Conservation (phyloP, 495 filamentous ascomycete species). For the Penicillium bialowiezense region DNA sequence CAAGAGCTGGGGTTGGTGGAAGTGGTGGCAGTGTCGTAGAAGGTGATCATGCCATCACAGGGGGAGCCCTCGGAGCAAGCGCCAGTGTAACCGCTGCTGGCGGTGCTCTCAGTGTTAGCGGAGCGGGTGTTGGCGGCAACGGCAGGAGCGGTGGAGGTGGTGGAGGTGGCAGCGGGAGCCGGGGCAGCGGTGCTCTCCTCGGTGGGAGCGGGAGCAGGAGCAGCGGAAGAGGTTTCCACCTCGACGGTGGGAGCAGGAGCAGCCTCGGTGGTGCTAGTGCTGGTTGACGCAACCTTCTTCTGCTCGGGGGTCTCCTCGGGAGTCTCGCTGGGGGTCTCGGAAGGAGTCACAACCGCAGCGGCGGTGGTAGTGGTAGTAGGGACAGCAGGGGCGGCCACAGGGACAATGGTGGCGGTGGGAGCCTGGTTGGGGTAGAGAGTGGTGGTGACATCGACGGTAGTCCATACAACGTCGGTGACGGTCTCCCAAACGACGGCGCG, state of each 20-base stretch:
- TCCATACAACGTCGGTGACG: slow-evolving; percentile 37
- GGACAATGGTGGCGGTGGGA: slow-evolving; percentile 12
- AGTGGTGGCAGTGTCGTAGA: slow-evolving; percentile 44
- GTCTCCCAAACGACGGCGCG: slow-evolving; percentile 35
- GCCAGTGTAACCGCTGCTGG: slow-evolving; percentile 28
- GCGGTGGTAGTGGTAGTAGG: slow-evolving; percentile 8
- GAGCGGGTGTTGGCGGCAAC: slow-evolving; percentile 11
- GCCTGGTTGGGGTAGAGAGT: slow-evolving; percentile 32
- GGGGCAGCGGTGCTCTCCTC: slow-evolving; percentile 1
- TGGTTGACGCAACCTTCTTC: slow-evolving; percentile 6
- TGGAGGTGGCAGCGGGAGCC: slow-evolving; percentile 10
- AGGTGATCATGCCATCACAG: slow-evolving; percentile 42
- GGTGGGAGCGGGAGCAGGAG: slow-evolving; percentile 10
- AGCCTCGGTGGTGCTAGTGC: slow-evolving; percentile 6
- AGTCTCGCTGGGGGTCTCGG: slow-evolving; percentile 6
- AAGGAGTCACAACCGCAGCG: slow-evolving; percentile 7
- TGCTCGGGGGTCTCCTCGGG: slow-evolving; percentile 6
- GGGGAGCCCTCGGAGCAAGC: slow-evolving; percentile 34
- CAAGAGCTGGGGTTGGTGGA: slow-evolving; percentile 41
- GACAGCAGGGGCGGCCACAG: slow-evolving; percentile 10
- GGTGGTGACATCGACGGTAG: slow-evolving; percentile 43
- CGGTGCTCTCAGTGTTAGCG: slow-evolving; percentile 12
- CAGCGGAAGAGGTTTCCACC: slow-evolving; percentile 15
- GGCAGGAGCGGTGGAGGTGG: slow-evolving; percentile 12
- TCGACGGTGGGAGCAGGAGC: slow-evolving; percentile 7